These are phyloP conservation scores for Sphaceloma murrayae DNA, from an alignment of 2,329 filamentous ascomycete genomes.

Conservation along the genomic window DNA sequence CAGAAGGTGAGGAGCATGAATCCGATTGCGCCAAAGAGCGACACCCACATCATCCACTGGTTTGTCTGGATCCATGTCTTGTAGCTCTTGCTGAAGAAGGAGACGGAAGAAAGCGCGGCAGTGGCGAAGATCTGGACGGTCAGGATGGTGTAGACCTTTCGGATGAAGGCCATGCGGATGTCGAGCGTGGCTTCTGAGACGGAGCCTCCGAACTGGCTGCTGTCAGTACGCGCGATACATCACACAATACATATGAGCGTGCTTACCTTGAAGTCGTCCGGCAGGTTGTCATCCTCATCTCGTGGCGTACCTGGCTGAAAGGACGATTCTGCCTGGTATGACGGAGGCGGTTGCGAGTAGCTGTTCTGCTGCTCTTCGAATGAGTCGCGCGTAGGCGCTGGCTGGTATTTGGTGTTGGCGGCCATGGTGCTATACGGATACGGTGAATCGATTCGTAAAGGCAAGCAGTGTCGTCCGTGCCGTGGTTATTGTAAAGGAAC, in stretches of 20 bases:
- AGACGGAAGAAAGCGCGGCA: conserved; percentile 66
- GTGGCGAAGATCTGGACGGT: conserved; percentile 89
- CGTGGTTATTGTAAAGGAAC: too few relatives aligned
- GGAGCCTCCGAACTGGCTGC: conserved; percentile 84
- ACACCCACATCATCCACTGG: conserved; percentile 74
- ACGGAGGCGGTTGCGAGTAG: conserved; percentile 72
- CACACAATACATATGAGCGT: too few relatives aligned
- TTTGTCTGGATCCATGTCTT: conserved; percentile 79
- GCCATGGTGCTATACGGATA: too few relatives aligned
- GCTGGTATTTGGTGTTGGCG: conserved; percentile 69
- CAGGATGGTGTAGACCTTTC: conserved; percentile 79
- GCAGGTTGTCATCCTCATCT: conserved; percentile 76
- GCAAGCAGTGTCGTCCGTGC: too few relatives aligned
- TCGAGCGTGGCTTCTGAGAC: conserved; percentile 90
- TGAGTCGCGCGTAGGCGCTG: conserved; percentile 77
- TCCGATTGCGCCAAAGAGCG: conserved; percentile 71
- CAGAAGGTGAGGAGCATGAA: conserved; percentile 86
- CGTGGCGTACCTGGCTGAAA: conserved; percentile 53
- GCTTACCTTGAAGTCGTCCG: conserved; percentile 87
- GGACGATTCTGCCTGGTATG: conserved; percentile 58
- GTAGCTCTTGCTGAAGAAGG: conserved; percentile 74
- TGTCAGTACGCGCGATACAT: too few relatives aligned
- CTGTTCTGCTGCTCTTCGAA: conserved; percentile 51
- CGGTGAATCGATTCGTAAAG: too few relatives aligned
- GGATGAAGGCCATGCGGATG: conserved; percentile 50